phyloP scores from a whole-genome alignment of 148 eudicot genomes.

The Rheum nobile region DNA sequence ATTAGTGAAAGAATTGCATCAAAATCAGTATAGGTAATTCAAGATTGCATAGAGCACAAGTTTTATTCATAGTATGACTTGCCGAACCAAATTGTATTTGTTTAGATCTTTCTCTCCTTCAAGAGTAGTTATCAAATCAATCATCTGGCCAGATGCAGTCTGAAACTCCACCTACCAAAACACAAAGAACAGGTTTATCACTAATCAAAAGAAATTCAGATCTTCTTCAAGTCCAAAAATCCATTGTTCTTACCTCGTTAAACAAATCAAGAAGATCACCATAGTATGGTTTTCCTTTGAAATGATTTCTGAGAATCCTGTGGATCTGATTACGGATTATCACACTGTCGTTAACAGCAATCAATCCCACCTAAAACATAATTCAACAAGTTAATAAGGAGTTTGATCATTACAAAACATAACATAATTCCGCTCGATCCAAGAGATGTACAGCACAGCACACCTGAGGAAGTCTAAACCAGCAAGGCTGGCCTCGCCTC shows the following conservation, averaged over 20 bases:
- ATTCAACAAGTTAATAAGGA: neutral
- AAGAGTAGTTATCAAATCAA: conserved; percentile 63
- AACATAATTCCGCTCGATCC: neutral
- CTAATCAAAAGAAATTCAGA: neutral
- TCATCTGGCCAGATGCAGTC: conserved; percentile 85
- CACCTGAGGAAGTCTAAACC: conserved; percentile 64
- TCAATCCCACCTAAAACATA: conserved; percentile 61
- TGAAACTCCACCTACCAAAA: conserved; percentile 59
- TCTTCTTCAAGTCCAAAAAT: neutral
- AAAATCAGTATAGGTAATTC: neutral
- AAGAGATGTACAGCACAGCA: neutral
- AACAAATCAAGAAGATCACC: conserved; percentile 67
- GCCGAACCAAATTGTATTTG: conserved; percentile 50
- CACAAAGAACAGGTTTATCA: neutral
- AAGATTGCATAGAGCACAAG: neutral
- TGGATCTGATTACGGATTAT: conserved; percentile 69
- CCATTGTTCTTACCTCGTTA: conserved; percentile 43
- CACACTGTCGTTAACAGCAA: conserved; percentile 70
- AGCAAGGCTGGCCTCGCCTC: conserved; percentile 69
- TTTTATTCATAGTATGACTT: conserved; percentile 13
- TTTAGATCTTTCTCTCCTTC: conserved; percentile 68
- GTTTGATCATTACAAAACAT: neutral
- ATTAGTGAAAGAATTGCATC: neutral
- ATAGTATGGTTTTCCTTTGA: conserved; percentile 62
- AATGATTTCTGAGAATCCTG: conserved; percentile 67